Conservation (phyloP, 2,329 filamentous ascomycete species). For the Aspergillus puulaauensis region DNA sequence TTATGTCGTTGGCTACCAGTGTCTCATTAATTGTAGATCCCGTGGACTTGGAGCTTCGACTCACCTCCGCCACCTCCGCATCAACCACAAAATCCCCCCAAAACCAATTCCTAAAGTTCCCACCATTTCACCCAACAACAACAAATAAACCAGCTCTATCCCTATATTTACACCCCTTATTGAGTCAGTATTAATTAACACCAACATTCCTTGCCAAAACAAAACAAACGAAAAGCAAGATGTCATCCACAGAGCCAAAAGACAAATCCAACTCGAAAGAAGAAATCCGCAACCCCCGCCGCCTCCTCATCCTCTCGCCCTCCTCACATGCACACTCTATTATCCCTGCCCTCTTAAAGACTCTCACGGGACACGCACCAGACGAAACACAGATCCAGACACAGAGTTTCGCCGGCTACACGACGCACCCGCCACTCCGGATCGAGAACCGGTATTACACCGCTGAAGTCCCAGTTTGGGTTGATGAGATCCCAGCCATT, state of each 20-base stretch:
- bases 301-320: conserved; percentile 43
- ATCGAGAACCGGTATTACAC: conserved; percentile 46
- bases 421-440: conserved; percentile 42
- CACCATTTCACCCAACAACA: neutral
- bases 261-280: conserved; percentile 4
- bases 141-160: neutral
- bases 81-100: conserved; percentile 4
- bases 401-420: conserved; percentile 46
- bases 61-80: conserved; percentile 4
- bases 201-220: neutral
- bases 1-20: too few species aligned
- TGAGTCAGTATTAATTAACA: neutral
- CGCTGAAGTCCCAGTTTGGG: conserved; percentile 47
- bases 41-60: conserved; percentile 11
- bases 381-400: conserved; percentile 19
- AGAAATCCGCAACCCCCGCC: conserved; percentile 39
- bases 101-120: neutral
- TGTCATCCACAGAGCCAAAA: neutral
- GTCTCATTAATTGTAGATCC: neutral
- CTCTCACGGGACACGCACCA: conserved; percentile 35
- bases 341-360: conserved; percentile 38
- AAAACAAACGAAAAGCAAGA: neutral
- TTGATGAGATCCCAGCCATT: conserved; percentile 44
- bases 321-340: conserved; percentile 33
- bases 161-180: neutral